phyloP scores from a whole-genome alignment of 1,284 basidiomycete genomes.

The Neonothopanus nambi region DNA sequence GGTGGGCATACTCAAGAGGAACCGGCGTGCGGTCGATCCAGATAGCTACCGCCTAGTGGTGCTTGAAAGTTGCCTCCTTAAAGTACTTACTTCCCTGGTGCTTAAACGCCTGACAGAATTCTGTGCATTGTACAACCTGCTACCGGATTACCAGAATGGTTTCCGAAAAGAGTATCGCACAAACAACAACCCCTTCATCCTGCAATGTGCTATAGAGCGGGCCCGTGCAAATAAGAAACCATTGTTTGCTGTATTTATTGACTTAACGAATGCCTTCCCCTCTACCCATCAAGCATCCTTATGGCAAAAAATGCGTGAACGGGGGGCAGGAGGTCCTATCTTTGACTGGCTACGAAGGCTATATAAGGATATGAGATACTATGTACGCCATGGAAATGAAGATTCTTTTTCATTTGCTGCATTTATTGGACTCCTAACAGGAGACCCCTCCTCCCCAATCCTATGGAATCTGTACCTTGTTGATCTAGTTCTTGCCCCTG shows the following conservation, averaged over 20 bases:
- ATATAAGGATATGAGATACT: slow-evolving; percentile 4
- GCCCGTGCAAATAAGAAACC: slow-evolving; percentile 9
- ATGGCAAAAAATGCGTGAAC: slow-evolving; percentile 20
- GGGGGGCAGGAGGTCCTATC: slow-evolving; percentile 20
- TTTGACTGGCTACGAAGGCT: slow-evolving; percentile 27
- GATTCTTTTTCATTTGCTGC: slow-evolving; percentile 7
- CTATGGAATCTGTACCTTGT: slow-evolving; percentile 18
- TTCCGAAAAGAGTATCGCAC: slow-evolving; percentile 14
- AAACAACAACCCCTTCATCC: slow-evolving; percentile 18
- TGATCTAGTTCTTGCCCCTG: slow-evolving; percentile 1
- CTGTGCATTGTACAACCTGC: too few species aligned
- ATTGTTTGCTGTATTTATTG: slow-evolving; percentile 24
- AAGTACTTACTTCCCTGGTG: too few species aligned
- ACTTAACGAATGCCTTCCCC: slow-evolving; percentile 29
- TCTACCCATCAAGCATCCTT: slow-evolving; percentile 23
- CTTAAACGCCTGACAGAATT: too few species aligned
- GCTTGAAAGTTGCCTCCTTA: slow-evolving; percentile 11
- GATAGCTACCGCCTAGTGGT: slow-evolving; percentile 6
- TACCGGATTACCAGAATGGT: slow-evolving; percentile 19
- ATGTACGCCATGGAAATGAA: slow-evolving; percentile 9
- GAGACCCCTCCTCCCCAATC: slow-evolving; percentile 16
- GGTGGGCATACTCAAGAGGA: slow-evolving; percentile 9
- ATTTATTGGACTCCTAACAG: slow-evolving; percentile 7
- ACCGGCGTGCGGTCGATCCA: neutral
- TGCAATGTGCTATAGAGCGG: slow-evolving; percentile 20